Base-by-base conservation (phyloP, 345 rosid species). In the Litchi chinensis region DNA sequence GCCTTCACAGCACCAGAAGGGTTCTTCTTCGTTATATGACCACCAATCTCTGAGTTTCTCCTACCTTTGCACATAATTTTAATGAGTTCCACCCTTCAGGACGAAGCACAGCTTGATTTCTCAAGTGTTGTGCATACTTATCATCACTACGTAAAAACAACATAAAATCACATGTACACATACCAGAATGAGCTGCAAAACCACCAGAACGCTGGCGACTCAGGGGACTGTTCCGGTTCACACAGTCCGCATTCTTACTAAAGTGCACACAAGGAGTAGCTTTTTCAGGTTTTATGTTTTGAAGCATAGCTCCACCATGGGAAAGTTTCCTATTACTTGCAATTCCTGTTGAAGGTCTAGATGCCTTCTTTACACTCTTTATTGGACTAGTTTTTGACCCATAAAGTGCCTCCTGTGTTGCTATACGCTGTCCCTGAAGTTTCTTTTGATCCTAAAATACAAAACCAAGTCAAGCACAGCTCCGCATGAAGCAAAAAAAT, bases 381-480 rank as follows among this genome's bases (percentile, higher is more conserved):
- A 77, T 74, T 56, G 96, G 94, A 77, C 94, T 90, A 32, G 88
- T 90, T 86, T 88, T 90, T 65, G 95, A 86, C 43, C 96, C 92
- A 73, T 83, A 88, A 39, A 82, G 80, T 15, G 89, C 84, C 80
- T 92, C 93, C 82, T 92, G 89, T 69, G 90, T 91, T 65, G 90
- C 89, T 39, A 86, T 86, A 67, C 83, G 83, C 80, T 88, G 94
- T 54, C 80, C 95, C 66, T 91, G 87, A 69, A 85, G 86, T 82
- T 83, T 93, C 87, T 88, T 91, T 80, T 82, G 88, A 71, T 91
- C 92, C 98, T 91, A 79, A 75, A 52, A 81, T 18, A 68, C 54
- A 78, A 18, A 77, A 8, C 40, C 10, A 76, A 74, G 65, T 68
- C 68, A 70, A 40, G 65, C 60, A 77, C 5, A 46, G 59, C 11